Evolutionary conservation across 2,329 filamentous ascomycete species (phyloP).

Genomic region (Fusarium denticulatum): DNA sequence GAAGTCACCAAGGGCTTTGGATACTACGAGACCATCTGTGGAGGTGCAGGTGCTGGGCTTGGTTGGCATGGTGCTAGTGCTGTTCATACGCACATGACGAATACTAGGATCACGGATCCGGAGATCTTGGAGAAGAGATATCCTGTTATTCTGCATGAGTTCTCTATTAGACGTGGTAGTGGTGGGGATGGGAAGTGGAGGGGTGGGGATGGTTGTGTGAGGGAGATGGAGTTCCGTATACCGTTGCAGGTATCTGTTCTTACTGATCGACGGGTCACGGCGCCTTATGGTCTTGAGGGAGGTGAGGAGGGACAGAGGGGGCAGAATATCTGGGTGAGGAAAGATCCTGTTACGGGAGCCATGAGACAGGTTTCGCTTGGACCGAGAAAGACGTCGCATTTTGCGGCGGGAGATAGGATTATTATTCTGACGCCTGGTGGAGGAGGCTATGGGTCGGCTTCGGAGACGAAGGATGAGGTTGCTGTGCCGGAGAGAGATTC

Average conservation of each 20-base stretch:
- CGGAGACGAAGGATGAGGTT: neutral
- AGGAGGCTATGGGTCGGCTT: conserved; percentile 35
- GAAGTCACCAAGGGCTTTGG: conserved; percentile 46
- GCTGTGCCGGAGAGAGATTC: conserved; percentile 14
- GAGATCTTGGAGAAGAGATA: conserved; percentile 51
- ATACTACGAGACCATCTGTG: conserved; percentile 51
- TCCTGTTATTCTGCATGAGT: conserved; percentile 47
- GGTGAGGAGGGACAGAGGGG: conserved; percentile 75
- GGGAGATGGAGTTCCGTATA: conserved; percentile 84
- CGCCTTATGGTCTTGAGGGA: conserved; percentile 79
- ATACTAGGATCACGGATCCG: conserved; percentile 51
- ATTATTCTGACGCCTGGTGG: conserved; percentile 43
- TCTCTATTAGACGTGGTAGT: conserved; percentile 42
- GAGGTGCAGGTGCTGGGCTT: conserved; percentile 46
- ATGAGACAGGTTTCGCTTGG: conserved; percentile 46
- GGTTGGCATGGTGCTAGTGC: conserved; percentile 45
- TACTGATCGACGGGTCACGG: conserved; percentile 78
- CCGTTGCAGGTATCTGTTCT: conserved; percentile 82
- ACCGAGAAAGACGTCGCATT: conserved; percentile 31
- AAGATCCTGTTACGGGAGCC: conserved; percentile 43
- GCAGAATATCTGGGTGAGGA: conserved; percentile 73
- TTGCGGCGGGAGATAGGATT: conserved; percentile 38
- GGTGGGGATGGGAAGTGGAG: conserved; percentile 72
- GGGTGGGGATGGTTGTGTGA: conserved; percentile 80
- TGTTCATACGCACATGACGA: conserved; percentile 51